Base-by-base conservation (phyloP, 768 basidiomycete species). In the Leucocoprinus birnbaumii region DNA sequence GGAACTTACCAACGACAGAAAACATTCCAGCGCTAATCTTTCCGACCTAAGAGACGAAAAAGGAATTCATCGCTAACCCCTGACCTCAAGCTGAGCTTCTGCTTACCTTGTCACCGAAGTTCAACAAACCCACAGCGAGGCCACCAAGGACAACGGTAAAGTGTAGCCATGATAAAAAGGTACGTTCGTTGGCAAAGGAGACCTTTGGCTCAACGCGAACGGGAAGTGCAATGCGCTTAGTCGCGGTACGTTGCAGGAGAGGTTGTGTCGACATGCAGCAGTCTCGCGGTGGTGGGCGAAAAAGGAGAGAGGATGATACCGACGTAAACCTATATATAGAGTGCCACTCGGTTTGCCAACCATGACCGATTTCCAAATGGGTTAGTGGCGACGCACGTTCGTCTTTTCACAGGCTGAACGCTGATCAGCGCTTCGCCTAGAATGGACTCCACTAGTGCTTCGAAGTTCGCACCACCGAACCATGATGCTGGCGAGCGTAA, bases 101-200 rank as follows among this genome's bases (percentile, higher is more conserved):
- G 64, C 76, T 57, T 56, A 88, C 94, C 74, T 91, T 91, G 70
- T 98, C 97, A 58, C 97, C 97, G 76, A 99, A 99, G 72, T 99
- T 99, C 63, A 99, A 78, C 55, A 99, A 73, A 10, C 97, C 97
- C 13, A 98, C 94, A 1, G 94, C 91, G 44, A 99, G 81, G 55
- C 97, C 97, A 25, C 96, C 95, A 7, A 99, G 85, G 55, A 99
- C 93, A 72, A 98, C 94, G 38, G 95, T 94, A 69, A 97, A 98
- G 71, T 97, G 94, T 47, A 98, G 82, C 97, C 96, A 98, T 80
- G 94, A 95, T 43, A 99, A 79, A 73, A 98, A 98, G 0, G 97
- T 94, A 53, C 91, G 84, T 70, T 94, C 93, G 70, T 95, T 95
- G 41, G 93, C 93, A 63, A 95, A 96, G 45, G 92, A 92, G 58